These are phyloP conservation scores for Micractinium sp. DNA, from an alignment of 139 green algal species.

Conservation along the genomic window DNA sequence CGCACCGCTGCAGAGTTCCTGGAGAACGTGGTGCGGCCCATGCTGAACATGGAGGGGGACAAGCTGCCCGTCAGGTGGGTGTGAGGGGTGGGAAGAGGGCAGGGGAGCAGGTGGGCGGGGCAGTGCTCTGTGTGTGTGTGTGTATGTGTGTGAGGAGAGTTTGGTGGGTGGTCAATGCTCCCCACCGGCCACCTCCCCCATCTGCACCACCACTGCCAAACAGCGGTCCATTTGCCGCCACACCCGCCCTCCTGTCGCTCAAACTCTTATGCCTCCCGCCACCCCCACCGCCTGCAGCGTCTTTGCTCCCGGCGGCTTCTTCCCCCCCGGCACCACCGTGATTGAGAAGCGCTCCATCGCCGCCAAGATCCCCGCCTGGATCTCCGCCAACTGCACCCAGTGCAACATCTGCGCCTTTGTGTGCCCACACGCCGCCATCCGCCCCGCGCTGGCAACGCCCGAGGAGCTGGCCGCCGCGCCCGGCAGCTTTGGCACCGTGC, in stretches of 20 bases:
- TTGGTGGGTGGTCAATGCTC: background rate
- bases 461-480: slow-evolving; percentile 53
- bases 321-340: slow-evolving; percentile 58
- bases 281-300: slow-evolving; percentile 12
- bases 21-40: slow-evolving; percentile 58
- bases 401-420: slow-evolving; percentile 76
- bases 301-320: slow-evolving; percentile 50
- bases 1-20: slow-evolving; percentile 47
- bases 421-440: slow-evolving; percentile 72
- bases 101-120: background rate
- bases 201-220: background rate
- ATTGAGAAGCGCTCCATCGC: slow-evolving; percentile 65
- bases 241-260: background rate
- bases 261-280: background rate
- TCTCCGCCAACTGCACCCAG: slow-evolving; percentile 61
- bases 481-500: slow-evolving; percentile 42
- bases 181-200: background rate
- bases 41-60: slow-evolving; percentile 67
- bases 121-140: background rate
- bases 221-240: no score
- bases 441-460: slow-evolving; percentile 47
- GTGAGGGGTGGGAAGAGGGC: background rate
- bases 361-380: slow-evolving; percentile 52
- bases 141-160: no score
- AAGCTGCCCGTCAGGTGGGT: slow-evolving; percentile 60